Conservation (phyloP, 345 rosid genomes). For the Eutrema yunnanense region DNA sequence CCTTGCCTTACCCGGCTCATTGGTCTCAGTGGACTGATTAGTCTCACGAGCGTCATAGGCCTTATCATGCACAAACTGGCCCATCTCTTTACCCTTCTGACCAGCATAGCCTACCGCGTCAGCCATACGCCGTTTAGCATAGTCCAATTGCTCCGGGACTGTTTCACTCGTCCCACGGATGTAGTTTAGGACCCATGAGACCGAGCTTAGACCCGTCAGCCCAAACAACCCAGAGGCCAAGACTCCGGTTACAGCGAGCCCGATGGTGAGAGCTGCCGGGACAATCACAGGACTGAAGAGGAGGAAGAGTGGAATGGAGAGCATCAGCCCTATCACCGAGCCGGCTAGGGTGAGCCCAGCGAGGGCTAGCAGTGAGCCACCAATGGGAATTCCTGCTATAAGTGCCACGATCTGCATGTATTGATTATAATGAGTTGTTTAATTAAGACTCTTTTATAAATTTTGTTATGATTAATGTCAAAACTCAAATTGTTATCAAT, state of each 20-base stretch:
- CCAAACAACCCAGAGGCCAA: conserved; percentile 64
- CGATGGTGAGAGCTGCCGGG: conserved; percentile 51
- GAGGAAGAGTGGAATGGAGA: conserved; percentile 58
- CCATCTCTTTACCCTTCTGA: conserved; percentile 58
- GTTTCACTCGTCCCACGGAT: conserved; percentile 34
- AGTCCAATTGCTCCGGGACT: conserved; percentile 41
- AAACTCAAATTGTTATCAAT: not conserved
- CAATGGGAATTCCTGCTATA: conserved; percentile 42
- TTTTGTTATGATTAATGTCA: not conserved
- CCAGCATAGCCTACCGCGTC: conserved; percentile 45
- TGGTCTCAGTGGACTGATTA: not conserved
- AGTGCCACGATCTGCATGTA: conserved; percentile 42
- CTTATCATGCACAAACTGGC: conserved; percentile 37
- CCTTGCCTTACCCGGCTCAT: conserved; percentile 6
- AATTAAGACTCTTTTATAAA: not conserved
- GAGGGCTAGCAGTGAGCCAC: conserved; percentile 53
- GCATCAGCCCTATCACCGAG: conserved; percentile 47
- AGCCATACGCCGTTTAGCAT: conserved; percentile 41
- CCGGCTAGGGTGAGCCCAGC: conserved; percentile 56
- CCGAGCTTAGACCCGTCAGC: conserved; percentile 57
- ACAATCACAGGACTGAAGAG: conserved; percentile 74
- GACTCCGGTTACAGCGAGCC: conserved; percentile 51
- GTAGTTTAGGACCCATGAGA: conserved; percentile 48
- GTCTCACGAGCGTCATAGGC: conserved; percentile 20
- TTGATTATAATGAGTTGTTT: not conserved